Conservation (phyloP, 108 stramenopile genomes). For the Aureococcus anophagefferens region DNA sequence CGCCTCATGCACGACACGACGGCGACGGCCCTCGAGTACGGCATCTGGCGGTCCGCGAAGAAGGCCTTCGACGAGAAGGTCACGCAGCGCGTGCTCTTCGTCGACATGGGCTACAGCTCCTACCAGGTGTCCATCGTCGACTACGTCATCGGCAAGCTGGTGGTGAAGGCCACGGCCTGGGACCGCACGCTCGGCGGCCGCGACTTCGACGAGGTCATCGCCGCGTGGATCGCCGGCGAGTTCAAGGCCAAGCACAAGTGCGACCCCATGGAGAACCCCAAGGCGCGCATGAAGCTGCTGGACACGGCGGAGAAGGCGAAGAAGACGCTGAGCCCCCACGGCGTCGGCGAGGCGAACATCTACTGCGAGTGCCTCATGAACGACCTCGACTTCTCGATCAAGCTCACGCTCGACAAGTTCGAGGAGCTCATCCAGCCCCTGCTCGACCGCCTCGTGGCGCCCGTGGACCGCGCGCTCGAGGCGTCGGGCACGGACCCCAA, state of each 20-base stretch:
- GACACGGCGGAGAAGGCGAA: conserved; percentile 92
- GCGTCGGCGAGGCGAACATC: conserved; percentile 84
- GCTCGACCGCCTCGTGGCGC: conserved; percentile 59
- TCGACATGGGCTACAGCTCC: conserved; percentile 81
- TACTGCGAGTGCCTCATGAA: conserved; percentile 86
- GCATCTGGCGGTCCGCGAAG: conserved; percentile 93
- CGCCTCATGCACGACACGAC: conserved; percentile 90
- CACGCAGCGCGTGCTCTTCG: conserved; percentile 76
- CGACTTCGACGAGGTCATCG: conserved; percentile 80
- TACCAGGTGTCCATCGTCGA: conserved; percentile 79
- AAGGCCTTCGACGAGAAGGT: conserved; percentile 70
- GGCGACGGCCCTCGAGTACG: conserved; percentile 89
- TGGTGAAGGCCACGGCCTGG: conserved; percentile 62
- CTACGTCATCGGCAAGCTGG: conserved; percentile 79
- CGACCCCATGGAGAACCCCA: conserved; percentile 62
- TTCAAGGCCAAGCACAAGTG: conserved; percentile 75
- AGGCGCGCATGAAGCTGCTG: conserved; percentile 80
- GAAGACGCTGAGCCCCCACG: conserved; percentile 89
- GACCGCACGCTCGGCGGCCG: conserved; percentile 82
- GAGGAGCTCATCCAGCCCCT: conserved; percentile 66
- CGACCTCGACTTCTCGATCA: conserved; percentile 75
- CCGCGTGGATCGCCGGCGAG: conserved; percentile 71
- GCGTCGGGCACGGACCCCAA: conserved; percentile 61
- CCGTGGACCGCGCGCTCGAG: conserved; percentile 64
- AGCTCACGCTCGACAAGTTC: conserved; percentile 68